Base-by-base conservation (phyloP, 352 stramenopile species). In the Phytophthora uliginosa region DNA sequence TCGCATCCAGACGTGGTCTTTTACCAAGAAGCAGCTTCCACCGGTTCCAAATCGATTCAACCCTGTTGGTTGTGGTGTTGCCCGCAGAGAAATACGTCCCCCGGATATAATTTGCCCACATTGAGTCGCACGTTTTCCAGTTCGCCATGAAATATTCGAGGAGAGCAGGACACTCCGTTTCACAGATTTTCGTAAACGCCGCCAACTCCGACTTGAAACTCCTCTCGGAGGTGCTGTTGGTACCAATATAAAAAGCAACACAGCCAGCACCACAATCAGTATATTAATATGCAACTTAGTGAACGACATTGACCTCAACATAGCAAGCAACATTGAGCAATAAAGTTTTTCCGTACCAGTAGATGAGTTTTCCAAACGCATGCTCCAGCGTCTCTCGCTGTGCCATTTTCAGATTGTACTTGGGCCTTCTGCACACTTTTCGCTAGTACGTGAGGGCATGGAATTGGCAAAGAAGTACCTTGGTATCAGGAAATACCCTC, bases 1-100 rank as follows among this genome's bases (percentile, higher is more conserved):
- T 73, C 2, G 52, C 66, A 24, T 73, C 62, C 0, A 70, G 40
- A 4, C 59, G 50, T 2, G 71, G 26, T 4, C 59, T 50, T 18
- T 63, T 59, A 1, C 63, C 56, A 7, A 71, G 22, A 7, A 74
- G 51, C 0, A 70, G 18, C 53, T 79, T 79, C 4, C 76, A 17
- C 13, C 71, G 59, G 15, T 77, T 73, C 40, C 59, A 74, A 20
- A 74, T 79, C 5, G 47, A 47, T 47, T 77, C 59, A 13, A 79
- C 69, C 2, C 63, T 38, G 24, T 79, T 79, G 18, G 68, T 74
- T 4, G 68, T 79, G 3, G 63, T 73, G 17, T 73, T 74, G 0
- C 63, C 73, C 1, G 57, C 63, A 5, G 63, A 63, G 40, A 79
- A 76, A 33, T 36, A 74, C 7, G 10, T 26, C 0, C 63, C 40